Percentiles rank a stretch among this genome's conserved stretches.
Evolutionary conservation across 1,284 basidiomycete genomes (phyloP).

Genomic region (Microbotryomycetes sp.): DNA sequence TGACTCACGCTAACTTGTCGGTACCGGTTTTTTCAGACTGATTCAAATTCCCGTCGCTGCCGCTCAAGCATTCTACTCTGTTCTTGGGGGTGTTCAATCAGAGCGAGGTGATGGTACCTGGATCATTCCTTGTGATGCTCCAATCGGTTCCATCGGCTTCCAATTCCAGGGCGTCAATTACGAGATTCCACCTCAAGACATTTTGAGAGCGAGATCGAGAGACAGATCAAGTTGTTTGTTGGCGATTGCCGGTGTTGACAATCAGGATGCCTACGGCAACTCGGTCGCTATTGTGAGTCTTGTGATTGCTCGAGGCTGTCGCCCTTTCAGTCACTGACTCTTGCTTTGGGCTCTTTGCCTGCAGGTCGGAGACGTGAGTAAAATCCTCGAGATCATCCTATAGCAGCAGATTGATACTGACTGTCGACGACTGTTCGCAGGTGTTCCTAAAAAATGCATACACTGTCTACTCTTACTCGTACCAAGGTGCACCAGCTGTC

Average conservation of each 20-base stretch:
- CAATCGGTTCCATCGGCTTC: slow-evolving; percentile 4
- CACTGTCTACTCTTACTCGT: background rate
- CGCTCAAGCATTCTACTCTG: slow-evolving; percentile 9
- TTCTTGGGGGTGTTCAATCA: slow-evolving; percentile 4
- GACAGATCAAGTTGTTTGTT: slow-evolving; percentile 15
- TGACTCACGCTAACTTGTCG: too few relatives aligned
- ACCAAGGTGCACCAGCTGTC: background rate
- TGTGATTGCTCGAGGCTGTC: background rate
- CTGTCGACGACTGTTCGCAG: too few relatives aligned
- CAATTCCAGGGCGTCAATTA: slow-evolving; percentile 5
- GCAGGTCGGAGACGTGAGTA: slow-evolving; percentile 7
- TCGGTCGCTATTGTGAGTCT: background rate
- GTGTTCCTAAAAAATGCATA: slow-evolving; percentile 4
- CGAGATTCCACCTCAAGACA: slow-evolving; percentile 14
- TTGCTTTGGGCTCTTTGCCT: background rate
- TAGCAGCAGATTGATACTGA: too few relatives aligned
- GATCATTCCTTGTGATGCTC: slow-evolving; percentile 10
- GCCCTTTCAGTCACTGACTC: too few relatives aligned
- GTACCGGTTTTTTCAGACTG: slow-evolving; percentile 6
- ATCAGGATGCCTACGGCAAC: slow-evolving; percentile 1
- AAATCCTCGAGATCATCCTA: too few relatives aligned
- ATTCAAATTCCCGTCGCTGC: slow-evolving; percentile 11
- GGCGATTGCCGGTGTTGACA: slow-evolving; percentile 5
- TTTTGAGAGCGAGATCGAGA: slow-evolving; percentile 8
- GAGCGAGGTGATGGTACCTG: slow-evolving; percentile 3